A percentile compares a stretch with the other conserved stretches of the same genome.
These are phyloP conservation scores for Danielia reshetovae DNA, from an alignment of 805 yeast genomes.

Conservation along the genomic window DNA sequence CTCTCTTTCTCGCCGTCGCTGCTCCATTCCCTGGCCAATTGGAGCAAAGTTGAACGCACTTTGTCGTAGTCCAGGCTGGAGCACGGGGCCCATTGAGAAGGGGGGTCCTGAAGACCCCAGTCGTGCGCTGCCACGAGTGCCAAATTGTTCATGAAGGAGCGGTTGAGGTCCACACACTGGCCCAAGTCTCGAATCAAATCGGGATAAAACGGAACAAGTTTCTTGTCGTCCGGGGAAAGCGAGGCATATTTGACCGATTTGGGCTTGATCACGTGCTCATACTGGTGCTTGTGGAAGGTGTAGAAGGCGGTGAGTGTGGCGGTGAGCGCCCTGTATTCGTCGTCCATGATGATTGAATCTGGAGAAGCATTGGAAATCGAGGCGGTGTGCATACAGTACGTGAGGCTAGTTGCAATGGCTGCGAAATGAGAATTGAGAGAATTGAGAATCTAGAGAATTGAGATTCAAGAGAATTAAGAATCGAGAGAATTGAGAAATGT, in stretches of 20 bases:
- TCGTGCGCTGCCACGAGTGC: slow-evolving; percentile 41
- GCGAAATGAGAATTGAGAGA: too few species aligned
- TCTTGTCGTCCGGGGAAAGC: slow-evolving; percentile 38
- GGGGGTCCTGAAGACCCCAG: slow-evolving; percentile 47
- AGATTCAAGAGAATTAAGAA: too few species aligned
- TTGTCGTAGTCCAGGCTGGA: slow-evolving; percentile 48
- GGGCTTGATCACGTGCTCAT: slow-evolving; percentile 30
- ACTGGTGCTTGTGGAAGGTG: slow-evolving; percentile 30
- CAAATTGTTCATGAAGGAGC: slow-evolving; percentile 38
- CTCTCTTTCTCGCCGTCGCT: slow-evolving; percentile 49
- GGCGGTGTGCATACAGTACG: too few species aligned
- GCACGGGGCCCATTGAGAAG: slow-evolving; percentile 41
- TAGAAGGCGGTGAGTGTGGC: slow-evolving; percentile 34
- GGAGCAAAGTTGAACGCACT: slow-evolving; percentile 53
- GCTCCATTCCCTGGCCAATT: slow-evolving; percentile 62
- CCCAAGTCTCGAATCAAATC: slow-evolving; percentile 36
- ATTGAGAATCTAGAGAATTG: too few species aligned
- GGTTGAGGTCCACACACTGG: slow-evolving; percentile 44
- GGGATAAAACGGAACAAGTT: slow-evolving; percentile 48
- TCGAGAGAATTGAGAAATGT: too few species aligned
- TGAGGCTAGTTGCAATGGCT: too few species aligned
- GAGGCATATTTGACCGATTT: slow-evolving; percentile 22
- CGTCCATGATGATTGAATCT: too few species aligned
- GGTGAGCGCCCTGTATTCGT: slow-evolving; percentile 35
- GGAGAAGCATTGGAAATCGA: too few species aligned